Conservation (phyloP, 1,284 basidiomycete genomes). For the Golubevia pallescens region DNA sequence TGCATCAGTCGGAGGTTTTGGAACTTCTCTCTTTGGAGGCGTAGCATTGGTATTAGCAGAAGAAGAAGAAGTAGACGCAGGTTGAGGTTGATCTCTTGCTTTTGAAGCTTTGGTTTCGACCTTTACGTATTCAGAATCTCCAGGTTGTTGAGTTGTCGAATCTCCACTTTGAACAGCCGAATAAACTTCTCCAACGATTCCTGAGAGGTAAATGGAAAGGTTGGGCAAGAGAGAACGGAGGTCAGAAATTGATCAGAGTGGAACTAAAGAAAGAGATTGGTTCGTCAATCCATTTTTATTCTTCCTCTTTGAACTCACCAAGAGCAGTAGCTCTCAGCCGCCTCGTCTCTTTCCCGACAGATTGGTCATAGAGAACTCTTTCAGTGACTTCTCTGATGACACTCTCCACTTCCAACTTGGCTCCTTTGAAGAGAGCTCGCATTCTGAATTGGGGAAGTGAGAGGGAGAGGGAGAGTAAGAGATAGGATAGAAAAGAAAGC, state of each 20-base stretch:
- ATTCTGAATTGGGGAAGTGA: slow-evolving; percentile 17
- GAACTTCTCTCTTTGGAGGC: no score
- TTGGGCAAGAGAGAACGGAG: slow-evolving; percentile 3
- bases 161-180: slow-evolving; percentile 28
- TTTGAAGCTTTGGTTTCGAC: slow-evolving; percentile 35
- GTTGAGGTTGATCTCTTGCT: slow-evolving; percentile 27
- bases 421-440: slow-evolving; percentile 69
- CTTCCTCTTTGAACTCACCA: slow-evolving; percentile 17
- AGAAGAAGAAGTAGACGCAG: no score
- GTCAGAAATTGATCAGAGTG: not conserved
- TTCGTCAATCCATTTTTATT: not conserved
- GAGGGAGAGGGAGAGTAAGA: not conserved
- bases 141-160: not conserved
- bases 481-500: not conserved
- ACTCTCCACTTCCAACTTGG: slow-evolving; percentile 92
- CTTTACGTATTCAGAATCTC: slow-evolving; percentile 26
- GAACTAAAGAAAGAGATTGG: not conserved
- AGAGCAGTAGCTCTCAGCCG: slow-evolving; percentile 51
- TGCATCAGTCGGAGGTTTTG: no score
- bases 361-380: slow-evolving; percentile 72
- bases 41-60: no score
- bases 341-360: slow-evolving; percentile 56
- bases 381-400: slow-evolving; percentile 93
- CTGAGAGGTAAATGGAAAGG: slow-evolving; percentile 11
- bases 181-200: slow-evolving; percentile 42